Percentiles rank a stretch among this genome's conserved stretches.
Conservation (phyloP, 1,284 basidiomycete genomes). For the Trametes versicolor region DNA sequence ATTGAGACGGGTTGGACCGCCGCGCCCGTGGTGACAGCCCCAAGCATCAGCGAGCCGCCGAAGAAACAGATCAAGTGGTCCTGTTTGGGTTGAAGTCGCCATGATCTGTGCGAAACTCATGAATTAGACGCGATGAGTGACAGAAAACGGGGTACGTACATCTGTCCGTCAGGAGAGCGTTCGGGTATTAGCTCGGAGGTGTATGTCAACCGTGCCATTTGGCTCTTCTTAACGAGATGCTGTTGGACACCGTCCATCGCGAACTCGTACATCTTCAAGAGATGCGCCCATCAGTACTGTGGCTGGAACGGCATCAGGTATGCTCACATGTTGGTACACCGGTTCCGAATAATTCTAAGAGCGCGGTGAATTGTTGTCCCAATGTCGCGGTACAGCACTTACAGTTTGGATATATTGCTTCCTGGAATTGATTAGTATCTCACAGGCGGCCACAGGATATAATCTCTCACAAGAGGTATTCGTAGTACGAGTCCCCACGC, state of each 20-base stretch:
- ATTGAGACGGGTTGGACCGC: conserved; percentile 58
- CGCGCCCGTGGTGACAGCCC: conserved; percentile 79
- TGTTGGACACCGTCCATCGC: conserved; percentile 86
- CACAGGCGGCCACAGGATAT: neutral
- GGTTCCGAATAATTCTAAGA: conserved; percentile 77
- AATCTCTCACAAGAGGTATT: conserved; percentile 80
- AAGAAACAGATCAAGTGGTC: conserved; percentile 98
- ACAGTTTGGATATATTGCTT: conserved; percentile 88
- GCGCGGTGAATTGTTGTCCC: conserved; percentile 22
- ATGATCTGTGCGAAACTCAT: conserved; percentile 54
- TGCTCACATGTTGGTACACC: conserved; percentile 78
- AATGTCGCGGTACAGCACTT: conserved; percentile 32
- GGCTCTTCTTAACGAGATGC: conserved; percentile 75
- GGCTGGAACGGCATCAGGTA: neutral
- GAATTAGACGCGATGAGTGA: conserved; percentile 1
- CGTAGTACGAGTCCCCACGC: conserved; percentile 95
- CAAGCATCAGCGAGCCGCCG: conserved; percentile 91
- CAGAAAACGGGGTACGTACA: conserved; percentile 52
- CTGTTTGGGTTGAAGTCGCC: conserved; percentile 86
- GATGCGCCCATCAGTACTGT: neutral
- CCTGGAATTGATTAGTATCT: conserved; percentile 47
- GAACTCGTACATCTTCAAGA: conserved; percentile 82
- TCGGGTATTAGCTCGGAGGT: conserved; percentile 85
- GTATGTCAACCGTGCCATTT: conserved; percentile 71
- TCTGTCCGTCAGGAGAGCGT: conserved; percentile 51